Base-by-base conservation (phyloP, 306 rosid species). In the Vigna unguiculata region DNA sequence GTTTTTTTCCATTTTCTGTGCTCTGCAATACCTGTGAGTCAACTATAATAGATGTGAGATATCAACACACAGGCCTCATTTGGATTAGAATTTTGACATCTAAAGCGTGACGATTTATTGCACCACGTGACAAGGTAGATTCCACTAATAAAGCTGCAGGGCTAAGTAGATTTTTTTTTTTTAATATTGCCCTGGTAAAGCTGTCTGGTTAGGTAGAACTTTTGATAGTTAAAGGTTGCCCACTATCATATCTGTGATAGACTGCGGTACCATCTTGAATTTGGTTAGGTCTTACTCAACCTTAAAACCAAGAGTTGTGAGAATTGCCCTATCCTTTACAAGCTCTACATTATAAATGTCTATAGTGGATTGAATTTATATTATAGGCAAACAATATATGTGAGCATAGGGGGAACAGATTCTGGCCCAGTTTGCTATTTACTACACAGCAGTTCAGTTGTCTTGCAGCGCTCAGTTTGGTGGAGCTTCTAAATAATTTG, bases 401-500 rank as follows among this genome's bases (percentile, higher is more conserved):
- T 54, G 21, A 12, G 15, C 32, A 9, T 63, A 32, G 61, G 72
- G 57, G 43, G 49, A 54, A 67, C 58, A 24, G 52, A 45, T 11
- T 17, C 25, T 36, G 51, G 19, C 63, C 17, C 14, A 43, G 51
- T 60, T 62, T 64, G 57, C 24, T 51, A 12, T 66, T 40, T 54
- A 77, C 46, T n/a, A 24, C 46, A 28, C 22, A 53, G 34, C 48
- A 41, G 68, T 65, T 52, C 47, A 54, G 22, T 48, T 53, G 66
- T 53, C 68, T 47, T 43, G 9, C 22, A 28, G 58, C 40, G 36
- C 17, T 20, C 22, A 20, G 25, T 13, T 75, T 34, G 72, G 16
- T 22, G 58, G 34, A 30, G n/a, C 36, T 8, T 77, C 48, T 55
- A 36, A 41, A 32, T 28, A 22, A 55, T 41, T 55, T 67, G 49